A percentile compares a stretch with the other conserved stretches of the same genome.
Conservation (phyloP, 371 early-diverging fungal species). For the Enterospora canceri region DNA sequence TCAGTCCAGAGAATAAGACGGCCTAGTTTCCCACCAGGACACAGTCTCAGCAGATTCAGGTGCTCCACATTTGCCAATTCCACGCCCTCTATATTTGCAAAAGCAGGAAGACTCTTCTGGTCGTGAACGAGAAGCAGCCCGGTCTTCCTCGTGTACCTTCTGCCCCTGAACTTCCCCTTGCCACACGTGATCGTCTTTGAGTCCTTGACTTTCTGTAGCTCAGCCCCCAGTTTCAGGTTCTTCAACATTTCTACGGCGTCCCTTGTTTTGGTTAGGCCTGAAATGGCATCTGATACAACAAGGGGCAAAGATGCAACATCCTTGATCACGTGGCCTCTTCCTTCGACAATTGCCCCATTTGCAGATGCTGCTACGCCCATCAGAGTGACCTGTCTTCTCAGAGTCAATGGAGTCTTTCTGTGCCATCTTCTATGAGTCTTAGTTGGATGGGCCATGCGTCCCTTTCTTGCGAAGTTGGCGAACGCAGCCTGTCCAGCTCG, state of each 20-base stretch:
- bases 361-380: slow-evolving; percentile 96
- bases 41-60: slow-evolving; percentile 89
- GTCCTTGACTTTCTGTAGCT: slow-evolving; percentile 86
- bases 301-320: slow-evolving; percentile 83
- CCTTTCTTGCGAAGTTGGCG: slow-evolving; percentile 98
- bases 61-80: slow-evolving; percentile 73
- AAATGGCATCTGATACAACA: slow-evolving; percentile 69
- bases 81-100: slow-evolving; percentile 97
- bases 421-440: slow-evolving; percentile 99
- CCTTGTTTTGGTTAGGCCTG: slow-evolving; percentile 81
- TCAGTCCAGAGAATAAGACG: slow-evolving; percentile 99
- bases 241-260: slow-evolving; percentile 78
- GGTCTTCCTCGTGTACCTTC: slow-evolving; percentile 86
- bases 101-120: slow-evolving; percentile 81
- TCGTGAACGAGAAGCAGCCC: slow-evolving; percentile 83
- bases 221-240: slow-evolving; percentile 77
- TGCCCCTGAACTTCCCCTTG: slow-evolving; percentile 94
- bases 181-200: slow-evolving; percentile 91
- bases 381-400: slow-evolving; percentile 87
- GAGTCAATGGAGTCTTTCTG: slow-evolving; percentile 87
- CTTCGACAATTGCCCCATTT: slow-evolving; percentile 79
- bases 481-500: slow-evolving; percentile 99
- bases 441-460: slow-evolving; percentile 99
- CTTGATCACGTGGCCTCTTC: slow-evolving; percentile 92
- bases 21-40: slow-evolving; percentile 97